Base-by-base conservation (phyloP, 2,329 filamentous ascomycete genomes). In the Emericellopsis atlantica region DNA sequence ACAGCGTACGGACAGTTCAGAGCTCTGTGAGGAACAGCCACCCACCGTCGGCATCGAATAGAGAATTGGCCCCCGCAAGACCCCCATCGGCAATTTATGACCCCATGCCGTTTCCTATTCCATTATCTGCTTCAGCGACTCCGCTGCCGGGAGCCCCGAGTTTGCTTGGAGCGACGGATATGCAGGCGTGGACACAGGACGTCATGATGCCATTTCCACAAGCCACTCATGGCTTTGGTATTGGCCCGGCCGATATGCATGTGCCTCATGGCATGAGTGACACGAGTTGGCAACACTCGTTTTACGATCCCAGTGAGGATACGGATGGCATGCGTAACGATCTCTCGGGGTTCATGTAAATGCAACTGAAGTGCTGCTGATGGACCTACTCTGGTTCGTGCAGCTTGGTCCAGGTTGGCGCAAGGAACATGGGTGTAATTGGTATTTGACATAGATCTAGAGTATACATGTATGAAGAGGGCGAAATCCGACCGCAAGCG, bases 1-100 rank as follows among this genome's bases (percentile, higher is more conserved):
- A 61, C 29, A 61, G 58, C 40, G 49, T 59, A 2, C 42, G 53
- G 1, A 61, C 56, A 4, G 49, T 59, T 1, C 40, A 34, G 11
- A 22, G 26, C 31, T 15, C 36, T 3, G 26, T 36, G n/a, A 23
- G 43, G 12, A 35, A 34, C n/a, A 45, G 43, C 38, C 26, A 23
- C n/a, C 32, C 35, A 21, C 14, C 36, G 15, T 22, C 16, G 12
- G 4, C 16, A n/a, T 16, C n/a, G 10, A 34, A 24, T 16, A 9
- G 26, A 29, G 26, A 29, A 3, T 12, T 40, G 21, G 22, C 21
- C 12, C 39, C 39, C 4, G 32, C 32, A 6, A 12, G 21, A n/a
- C 36, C 36, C 9, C 10, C 36, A 11, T 37, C 10, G 16, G 16
- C 7, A 10, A 6, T 23, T 9, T 37, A 18, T n/a, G 36, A 37